A percentile compares a stretch with the other conserved stretches of the same genome.
Evolutionary conservation across 1,284 basidiomycete genomes (phyloP).

Genomic region (Cystobasidium slooffiae): DNA sequence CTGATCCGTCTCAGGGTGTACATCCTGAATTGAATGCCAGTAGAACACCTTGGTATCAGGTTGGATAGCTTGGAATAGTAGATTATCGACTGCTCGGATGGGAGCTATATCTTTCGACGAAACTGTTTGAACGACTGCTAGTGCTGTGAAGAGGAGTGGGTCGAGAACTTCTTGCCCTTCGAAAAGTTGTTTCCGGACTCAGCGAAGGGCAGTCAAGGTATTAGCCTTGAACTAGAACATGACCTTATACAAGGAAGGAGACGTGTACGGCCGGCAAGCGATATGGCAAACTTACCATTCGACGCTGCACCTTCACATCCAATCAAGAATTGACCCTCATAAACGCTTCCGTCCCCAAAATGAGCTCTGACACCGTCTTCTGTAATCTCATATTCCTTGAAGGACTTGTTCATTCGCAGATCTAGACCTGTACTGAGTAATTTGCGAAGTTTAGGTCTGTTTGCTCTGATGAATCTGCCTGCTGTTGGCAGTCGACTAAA

Average conservation of each 20-base stretch:
- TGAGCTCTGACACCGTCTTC: slow-evolving; percentile 39
- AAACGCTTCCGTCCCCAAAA: slow-evolving; percentile 37
- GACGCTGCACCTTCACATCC: slow-evolving; percentile 41
- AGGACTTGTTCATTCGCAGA: slow-evolving; percentile 37
- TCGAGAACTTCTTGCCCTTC: slow-evolving; percentile 15
- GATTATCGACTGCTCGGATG: slow-evolving; percentile 31
- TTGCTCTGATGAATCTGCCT: slow-evolving; percentile 31
- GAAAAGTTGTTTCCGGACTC: slow-evolving; percentile 36
- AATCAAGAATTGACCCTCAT: slow-evolving; percentile 35
- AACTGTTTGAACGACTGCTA: slow-evolving; percentile 37
- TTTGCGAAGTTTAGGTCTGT: slow-evolving; percentile 41
- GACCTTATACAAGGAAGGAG: too few relatives aligned
- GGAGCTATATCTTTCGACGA: slow-evolving; percentile 34
- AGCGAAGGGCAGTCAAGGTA: background rate
- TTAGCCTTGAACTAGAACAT: too few relatives aligned
- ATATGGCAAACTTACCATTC: slow-evolving; percentile 4
- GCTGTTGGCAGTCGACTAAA: slow-evolving; percentile 33
- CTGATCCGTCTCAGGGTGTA: slow-evolving; percentile 33
- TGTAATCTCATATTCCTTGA: slow-evolving; percentile 30
- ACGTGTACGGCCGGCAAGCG: too few relatives aligned
- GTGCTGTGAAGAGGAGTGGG: slow-evolving; percentile 19
- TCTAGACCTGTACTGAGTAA: slow-evolving; percentile 37
- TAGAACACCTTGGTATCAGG: slow-evolving; percentile 38
- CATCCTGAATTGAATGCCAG: slow-evolving; percentile 41
- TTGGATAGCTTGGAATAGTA: slow-evolving; percentile 41